A percentile compares a stretch with the other conserved stretches of the same genome.
Conservation (phyloP, 441 rosid species). For the Melastoma candidum region DNA sequence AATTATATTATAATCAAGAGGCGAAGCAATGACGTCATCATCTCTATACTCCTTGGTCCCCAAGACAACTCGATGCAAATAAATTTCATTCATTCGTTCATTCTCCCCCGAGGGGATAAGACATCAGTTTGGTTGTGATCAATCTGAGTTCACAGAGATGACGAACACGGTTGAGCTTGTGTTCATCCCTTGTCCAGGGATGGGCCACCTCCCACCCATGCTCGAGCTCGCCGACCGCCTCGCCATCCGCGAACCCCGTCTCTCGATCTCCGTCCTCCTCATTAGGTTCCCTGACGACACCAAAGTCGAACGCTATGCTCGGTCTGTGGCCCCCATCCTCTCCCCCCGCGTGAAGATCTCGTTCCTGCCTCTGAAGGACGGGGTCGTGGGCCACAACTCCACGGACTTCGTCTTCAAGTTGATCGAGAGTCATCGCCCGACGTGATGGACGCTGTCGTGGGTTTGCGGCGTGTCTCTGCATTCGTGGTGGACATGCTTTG, state of each 20-base stretch:
- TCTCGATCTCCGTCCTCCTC: constrained; percentile 2
- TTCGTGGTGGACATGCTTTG: too few species aligned
- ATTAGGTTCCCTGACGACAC: not conserved
- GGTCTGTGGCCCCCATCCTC: not conserved
- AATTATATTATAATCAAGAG: too few species aligned
- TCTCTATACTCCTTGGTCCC: too few species aligned
- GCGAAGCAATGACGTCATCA: too few species aligned
- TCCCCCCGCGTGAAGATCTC: not conserved
- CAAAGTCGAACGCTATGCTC: not conserved
- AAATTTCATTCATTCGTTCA: too few species aligned
- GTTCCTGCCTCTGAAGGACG: not conserved
- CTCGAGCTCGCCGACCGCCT: constrained; percentile 5
- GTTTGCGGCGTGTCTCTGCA: too few species aligned
- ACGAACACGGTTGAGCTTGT: not conserved
- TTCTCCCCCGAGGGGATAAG: too few species aligned
- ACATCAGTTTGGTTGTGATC: too few species aligned
- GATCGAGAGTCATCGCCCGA: not conserved
- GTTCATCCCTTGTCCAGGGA: not conserved
- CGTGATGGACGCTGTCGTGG: too few species aligned
- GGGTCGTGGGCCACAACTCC: not conserved
- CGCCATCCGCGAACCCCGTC: not conserved
- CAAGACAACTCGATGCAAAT: too few species aligned
- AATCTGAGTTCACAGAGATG: not conserved
- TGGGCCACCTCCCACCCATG: constrained; percentile 3
- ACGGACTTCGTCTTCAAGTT: not conserved